Conservation (phyloP, 495 filamentous ascomycete genomes). For the Penicillium maclennaniae region DNA sequence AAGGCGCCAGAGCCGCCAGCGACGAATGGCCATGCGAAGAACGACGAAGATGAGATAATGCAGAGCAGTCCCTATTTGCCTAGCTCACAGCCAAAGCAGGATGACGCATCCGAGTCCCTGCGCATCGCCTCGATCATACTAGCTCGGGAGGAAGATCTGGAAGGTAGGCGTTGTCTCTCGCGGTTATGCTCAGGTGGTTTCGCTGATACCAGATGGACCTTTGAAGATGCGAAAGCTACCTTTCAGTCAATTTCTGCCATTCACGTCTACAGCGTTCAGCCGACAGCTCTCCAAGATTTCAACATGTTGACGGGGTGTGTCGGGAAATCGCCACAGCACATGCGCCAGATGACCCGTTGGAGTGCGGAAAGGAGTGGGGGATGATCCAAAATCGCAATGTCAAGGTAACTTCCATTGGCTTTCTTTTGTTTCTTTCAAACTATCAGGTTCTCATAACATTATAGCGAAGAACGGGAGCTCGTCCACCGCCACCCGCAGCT, state of each 20-base stretch:
- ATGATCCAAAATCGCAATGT: slow-evolving; percentile 63
- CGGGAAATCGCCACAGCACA: slow-evolving; percentile 53
- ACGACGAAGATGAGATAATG: slow-evolving; percentile 69
- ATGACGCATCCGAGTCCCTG: slow-evolving; percentile 27
- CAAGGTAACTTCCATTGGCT: slow-evolving; percentile 40
- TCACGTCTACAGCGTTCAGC: slow-evolving; percentile 83
- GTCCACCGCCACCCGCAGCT: slow-evolving; percentile 28
- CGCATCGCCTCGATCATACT: slow-evolving; percentile 61
- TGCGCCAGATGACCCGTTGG: slow-evolving; percentile 59
- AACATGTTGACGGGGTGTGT: slow-evolving; percentile 67
- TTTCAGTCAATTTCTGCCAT: slow-evolving; percentile 71
- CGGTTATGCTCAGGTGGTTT: slow-evolving; percentile 1
- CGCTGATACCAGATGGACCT: neutral
- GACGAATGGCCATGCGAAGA: slow-evolving; percentile 31
- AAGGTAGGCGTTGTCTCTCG: slow-evolving; percentile 46
- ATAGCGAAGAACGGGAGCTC: slow-evolving; percentile 48
- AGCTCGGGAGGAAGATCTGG: slow-evolving; percentile 73
- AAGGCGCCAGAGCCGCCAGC: slow-evolving; percentile 28
- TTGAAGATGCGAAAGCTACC: slow-evolving; percentile 58
- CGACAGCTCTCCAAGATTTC: slow-evolving; percentile 68
- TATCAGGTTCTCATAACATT: slow-evolving; percentile 8
- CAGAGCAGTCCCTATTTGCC: slow-evolving; percentile 62
- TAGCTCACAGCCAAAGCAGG: slow-evolving; percentile 55
- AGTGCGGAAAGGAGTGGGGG: slow-evolving; percentile 59
- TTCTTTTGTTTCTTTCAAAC: neutral